Base-by-base conservation (phyloP, 2,329 filamentous ascomycete species). In the Colletotrichum orbiculare region DNA sequence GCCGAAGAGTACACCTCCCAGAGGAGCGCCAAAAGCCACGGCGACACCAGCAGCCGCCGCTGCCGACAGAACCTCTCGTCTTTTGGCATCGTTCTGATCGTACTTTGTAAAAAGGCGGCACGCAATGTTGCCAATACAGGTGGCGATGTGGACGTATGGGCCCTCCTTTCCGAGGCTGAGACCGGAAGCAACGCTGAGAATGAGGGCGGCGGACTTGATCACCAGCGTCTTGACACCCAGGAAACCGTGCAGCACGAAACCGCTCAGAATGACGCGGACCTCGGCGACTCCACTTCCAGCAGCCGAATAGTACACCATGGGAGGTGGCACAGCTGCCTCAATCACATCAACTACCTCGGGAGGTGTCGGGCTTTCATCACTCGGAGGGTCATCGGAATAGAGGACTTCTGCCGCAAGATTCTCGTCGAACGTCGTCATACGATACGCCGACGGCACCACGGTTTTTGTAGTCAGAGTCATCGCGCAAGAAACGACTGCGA, bases 261-360 rank as follows among this genome's bases (percentile, higher is more conserved):
- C 96, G 72, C 94, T 97, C n/a, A 98, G 86, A 64, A 98, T 98
- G 65, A 98, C 96, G 69, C 96, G 94, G 60, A 98, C 95, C 79
- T 99, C 96, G 7, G 96, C 96, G 11, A 99, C 96, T 71, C 96
- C 96, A 78, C 94, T 97, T 53, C 96, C 96, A 46, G 95, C 95
- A 64, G 95, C 96, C 8, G 96, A 94, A 76, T 97, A 99, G 78
- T 97, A 99, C 6, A 95, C 86, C 90, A 96, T 96, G 1, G 93
- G 91, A 2, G 90, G 86, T 1, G 82, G 77, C 2, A 60, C 53
- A 1, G 73, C 72, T 12, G 59, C 76, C 67, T 57, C 77, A 67
- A 68, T 78, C 2, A 64, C 52, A n/a, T 81, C 17, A 75, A 81
- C 67, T 73, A 82, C 64, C 33, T 75, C 75, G 6, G 72, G 74